Base-by-base conservation (phyloP, 2,329 filamentous ascomycete genomes). In the Thermothelomyces thermophilus region DNA sequence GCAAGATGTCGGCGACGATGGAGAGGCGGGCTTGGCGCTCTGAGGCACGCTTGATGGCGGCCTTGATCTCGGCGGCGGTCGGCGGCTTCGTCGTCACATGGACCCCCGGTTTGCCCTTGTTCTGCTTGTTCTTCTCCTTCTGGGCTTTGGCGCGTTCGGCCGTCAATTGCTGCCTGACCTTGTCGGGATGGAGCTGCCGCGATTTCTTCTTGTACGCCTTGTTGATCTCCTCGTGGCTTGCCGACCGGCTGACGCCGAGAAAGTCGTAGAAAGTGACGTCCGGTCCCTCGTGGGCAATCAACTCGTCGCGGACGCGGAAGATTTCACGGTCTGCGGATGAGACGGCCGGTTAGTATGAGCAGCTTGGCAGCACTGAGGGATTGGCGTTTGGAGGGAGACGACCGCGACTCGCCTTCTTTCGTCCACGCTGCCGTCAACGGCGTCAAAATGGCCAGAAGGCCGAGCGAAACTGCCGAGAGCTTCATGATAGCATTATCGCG, bases 191-290 rank as follows among this genome's bases (percentile, higher is more conserved):
- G 41, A 96, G 75, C 46, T 80, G 75, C 57, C 84, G 80, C 40
- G 90, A 86, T 70, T 85, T 89, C 72, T 90, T 90, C 73, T 88
- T 87, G 76, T 94, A 95, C 61, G 90, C 90, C 69, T 93, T 94
- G 74, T 84, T 90, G 71, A 98, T 86, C 55, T 95, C 88, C 56
- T 95, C 89, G 58, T 87, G 83, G 60, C 77, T 85, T 53, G 90
- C 91, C 51, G 76, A 77, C 52, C 82, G 74, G 44, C 77, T 74
- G 57, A 95, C 79, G 62, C 85, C 90, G 56, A 98, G 75, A 70
- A 95, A 93, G 65, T 94, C 84, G 79, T 98, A 98, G 71, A 98
- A 98, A 60, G 87, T 93, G 53, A 88, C 78, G 55, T 87, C 84
- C 45, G 75, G 63, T 51, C 93, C 90, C 67, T 96, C 87, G 57